Conservation (phyloP, 345 rosid genomes). For the Hypericum androsaemum region DNA sequence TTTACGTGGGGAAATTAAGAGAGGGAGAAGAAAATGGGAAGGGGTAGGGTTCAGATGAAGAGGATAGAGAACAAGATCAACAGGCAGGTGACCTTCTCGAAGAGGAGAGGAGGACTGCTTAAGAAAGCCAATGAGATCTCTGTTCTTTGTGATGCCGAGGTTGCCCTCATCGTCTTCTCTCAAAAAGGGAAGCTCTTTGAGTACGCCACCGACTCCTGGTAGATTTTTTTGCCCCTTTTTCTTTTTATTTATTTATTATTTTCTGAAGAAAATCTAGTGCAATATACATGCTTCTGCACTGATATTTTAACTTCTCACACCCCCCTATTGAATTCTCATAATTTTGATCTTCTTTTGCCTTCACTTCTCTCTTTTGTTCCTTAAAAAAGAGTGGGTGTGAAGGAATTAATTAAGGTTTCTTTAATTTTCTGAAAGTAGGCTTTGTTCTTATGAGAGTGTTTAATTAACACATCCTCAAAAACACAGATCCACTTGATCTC, state of each 20-base stretch:
- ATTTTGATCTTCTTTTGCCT: no score
- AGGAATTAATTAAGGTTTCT: no score
- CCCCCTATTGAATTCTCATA: no score
- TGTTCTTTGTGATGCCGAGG: slow-evolving; percentile 56
- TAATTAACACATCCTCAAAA: no score
- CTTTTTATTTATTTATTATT: neutral
- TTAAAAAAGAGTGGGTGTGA: no score
- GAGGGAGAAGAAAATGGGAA: slow-evolving; percentile 10
- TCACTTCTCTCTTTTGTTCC: no score
- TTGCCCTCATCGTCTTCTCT: slow-evolving; percentile 53
- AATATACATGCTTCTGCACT: no score
- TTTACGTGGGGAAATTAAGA: neutral
- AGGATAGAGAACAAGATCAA: slow-evolving; percentile 64
- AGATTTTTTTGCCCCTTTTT: neutral
- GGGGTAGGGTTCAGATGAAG: slow-evolving; percentile 48
- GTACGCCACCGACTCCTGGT: slow-evolving; percentile 46
- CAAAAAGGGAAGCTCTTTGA: slow-evolving; percentile 52
- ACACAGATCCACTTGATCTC: no score
- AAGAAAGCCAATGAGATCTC: slow-evolving; percentile 69
- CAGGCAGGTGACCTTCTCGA: slow-evolving; percentile 55
- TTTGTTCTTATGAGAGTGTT: no score
- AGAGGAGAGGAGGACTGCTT: slow-evolving; percentile 44
- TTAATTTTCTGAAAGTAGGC: no score
- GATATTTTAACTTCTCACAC: no score
- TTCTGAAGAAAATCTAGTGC: no score